Conservation (phyloP, 441 rosid genomes). For the Croton laevigatus region DNA sequence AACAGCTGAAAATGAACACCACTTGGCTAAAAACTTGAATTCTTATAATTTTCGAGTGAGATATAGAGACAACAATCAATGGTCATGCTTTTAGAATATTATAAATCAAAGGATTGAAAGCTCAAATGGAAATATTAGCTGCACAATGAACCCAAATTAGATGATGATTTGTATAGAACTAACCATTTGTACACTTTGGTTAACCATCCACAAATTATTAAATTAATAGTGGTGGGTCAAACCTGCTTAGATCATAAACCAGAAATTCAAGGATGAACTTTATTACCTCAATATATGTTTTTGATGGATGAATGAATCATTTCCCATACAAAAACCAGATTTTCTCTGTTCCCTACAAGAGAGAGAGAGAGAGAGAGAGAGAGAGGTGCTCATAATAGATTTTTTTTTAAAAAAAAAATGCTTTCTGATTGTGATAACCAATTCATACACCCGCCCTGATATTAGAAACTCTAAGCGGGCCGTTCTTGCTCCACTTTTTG, state of each 20-base stretch:
- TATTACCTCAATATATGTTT: not conserved
- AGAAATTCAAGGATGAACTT: not conserved
- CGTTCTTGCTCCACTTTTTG: constrained; percentile 21
- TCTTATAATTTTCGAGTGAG: too few relatives aligned
- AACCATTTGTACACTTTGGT: not conserved
- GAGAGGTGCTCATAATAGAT: not conserved
- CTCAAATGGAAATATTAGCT: too few relatives aligned
- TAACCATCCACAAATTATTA: not conserved
- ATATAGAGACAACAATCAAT: too few relatives aligned
- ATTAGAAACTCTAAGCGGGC: constrained; percentile 15
- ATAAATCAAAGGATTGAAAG: too few relatives aligned
- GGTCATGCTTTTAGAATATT: too few relatives aligned
- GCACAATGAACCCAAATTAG: too few relatives aligned
- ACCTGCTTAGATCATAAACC: not conserved
- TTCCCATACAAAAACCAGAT: constrained; percentile 19
- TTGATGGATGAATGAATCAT: constrained; percentile 22
- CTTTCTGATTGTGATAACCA: not conserved
- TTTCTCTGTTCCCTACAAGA: constrained; percentile 3
- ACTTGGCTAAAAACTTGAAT: too few relatives aligned
- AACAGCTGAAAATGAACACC: too few relatives aligned
- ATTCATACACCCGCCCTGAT: not conserved
- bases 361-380: not conserved
- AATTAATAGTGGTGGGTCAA: constrained; percentile 9
- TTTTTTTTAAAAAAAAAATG: too few relatives aligned
- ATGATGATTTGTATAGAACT: not conserved